phyloP scores from a whole-genome alignment of 1,284 basidiomycete genomes.

The Singerocomus inundabilis region DNA sequence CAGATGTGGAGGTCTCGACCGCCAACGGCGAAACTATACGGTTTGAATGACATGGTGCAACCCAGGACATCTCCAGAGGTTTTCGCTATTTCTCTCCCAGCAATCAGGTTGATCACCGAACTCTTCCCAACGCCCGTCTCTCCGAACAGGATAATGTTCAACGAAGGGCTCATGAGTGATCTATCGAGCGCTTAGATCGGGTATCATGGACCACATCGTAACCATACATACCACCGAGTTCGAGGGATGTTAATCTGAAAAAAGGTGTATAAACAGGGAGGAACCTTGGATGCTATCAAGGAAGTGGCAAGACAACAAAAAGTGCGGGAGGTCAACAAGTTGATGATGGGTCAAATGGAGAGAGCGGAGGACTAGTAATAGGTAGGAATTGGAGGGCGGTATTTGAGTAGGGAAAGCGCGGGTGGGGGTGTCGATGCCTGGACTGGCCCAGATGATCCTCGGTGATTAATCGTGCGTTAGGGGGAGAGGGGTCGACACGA shows the following conservation, averaged over 20 bases:
- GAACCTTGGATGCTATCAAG: neutral
- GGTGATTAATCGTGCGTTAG: too few species aligned
- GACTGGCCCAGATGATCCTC: too few species aligned
- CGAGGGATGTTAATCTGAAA: neutral
- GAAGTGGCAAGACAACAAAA: neutral
- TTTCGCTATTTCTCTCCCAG: slow-evolving; percentile 24
- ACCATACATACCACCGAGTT: slow-evolving; percentile 14
- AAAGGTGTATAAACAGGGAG: neutral
- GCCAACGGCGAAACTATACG: slow-evolving; percentile 24
- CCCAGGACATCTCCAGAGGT: slow-evolving; percentile 28
- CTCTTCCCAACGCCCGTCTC: slow-evolving; percentile 35
- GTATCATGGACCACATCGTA: slow-evolving; percentile 1
- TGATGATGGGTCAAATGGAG: slow-evolving; percentile 3
- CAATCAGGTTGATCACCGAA: slow-evolving; percentile 35
- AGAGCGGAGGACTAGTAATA: neutral
- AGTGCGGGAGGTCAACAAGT: neutral
- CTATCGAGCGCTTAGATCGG: slow-evolving; percentile 21
- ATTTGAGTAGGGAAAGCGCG: too few species aligned
- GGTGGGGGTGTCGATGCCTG: too few species aligned
- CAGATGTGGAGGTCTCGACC: slow-evolving; percentile 28
- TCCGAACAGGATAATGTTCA: slow-evolving; percentile 35
- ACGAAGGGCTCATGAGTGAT: slow-evolving; percentile 19
- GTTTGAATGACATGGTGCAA: slow-evolving; percentile 31
- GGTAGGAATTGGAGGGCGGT: neutral
- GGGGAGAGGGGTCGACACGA: too few species aligned